These are phyloP conservation scores for Cucurbita maxima DNA, from an alignment of 306 rosid species.

Conservation along the genomic window DNA sequence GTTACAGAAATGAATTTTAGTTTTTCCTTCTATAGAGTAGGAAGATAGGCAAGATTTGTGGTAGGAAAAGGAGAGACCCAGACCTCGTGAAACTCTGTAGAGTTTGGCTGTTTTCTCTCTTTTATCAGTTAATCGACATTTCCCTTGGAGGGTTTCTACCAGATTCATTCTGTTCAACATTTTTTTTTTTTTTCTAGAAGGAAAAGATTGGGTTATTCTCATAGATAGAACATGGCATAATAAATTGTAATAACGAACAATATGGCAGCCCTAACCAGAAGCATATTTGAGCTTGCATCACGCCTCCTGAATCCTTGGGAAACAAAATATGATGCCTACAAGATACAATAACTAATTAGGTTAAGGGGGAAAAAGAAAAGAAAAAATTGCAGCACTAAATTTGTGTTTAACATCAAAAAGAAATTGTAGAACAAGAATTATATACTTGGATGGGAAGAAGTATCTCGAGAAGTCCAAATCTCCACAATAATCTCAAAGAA, in stretches of 20 bases:
- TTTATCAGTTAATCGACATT: neutral
- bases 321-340: constrained; percentile 26
- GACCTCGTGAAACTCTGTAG: neutral
- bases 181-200: neutral
- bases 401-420: neutral
- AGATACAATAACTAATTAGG: constrained; percentile 6
- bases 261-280: constrained; percentile 12
- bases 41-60: neutral
- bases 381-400: neutral
- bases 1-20: neutral
- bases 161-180: neutral
- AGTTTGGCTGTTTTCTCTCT: neutral
- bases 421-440: neutral
- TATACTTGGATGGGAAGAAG: constrained; percentile 27
- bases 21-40: neutral
- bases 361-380: neutral
- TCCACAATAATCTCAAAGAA: constrained; percentile 26
- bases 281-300: constrained; percentile 24
- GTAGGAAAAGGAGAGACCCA: neutral
- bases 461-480: constrained; percentile 22
- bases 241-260: neutral
- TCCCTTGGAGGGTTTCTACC: neutral
- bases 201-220: neutral
- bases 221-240: neutral
- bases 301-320: constrained; percentile 26